Evolutionary conservation across 495 filamentous ascomycete genomes (phyloP).

Genomic region (Annulohypoxylon stygium): DNA sequence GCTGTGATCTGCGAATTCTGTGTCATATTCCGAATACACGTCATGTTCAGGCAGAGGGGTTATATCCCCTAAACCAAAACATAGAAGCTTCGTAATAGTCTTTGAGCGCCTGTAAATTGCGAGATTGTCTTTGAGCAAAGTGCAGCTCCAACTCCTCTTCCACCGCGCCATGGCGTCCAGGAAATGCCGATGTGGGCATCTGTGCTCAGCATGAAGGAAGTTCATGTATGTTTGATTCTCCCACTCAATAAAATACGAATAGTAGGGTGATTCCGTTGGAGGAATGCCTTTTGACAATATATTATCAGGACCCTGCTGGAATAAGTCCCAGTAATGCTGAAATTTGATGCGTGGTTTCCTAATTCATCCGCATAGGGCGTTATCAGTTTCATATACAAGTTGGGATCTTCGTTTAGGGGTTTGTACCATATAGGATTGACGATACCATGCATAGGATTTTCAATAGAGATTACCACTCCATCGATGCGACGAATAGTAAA

Average conservation of each 20-base stretch:
- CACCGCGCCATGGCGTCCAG: background rate
- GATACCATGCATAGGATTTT: constrained; percentile 16
- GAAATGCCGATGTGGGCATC: background rate
- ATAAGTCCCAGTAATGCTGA: constrained; percentile 20
- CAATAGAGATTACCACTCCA: constrained; percentile 2
- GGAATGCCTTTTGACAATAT: background rate
- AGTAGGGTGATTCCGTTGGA: constrained; percentile 13
- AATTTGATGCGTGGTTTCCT: constrained; percentile 25
- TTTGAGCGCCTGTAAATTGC: background rate
- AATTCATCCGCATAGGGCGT: background rate
- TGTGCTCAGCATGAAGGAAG: background rate
- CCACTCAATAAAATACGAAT: constrained; percentile 26
- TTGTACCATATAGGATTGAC: constrained; percentile 12
- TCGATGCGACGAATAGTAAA: constrained; percentile 32
- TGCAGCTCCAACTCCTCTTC: background rate
- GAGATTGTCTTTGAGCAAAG: constrained; percentile 12
- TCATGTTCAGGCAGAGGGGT: background rate
- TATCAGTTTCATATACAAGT: background rate
- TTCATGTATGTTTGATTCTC: constrained; percentile 7
- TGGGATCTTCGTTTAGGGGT: background rate
- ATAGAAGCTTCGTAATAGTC: constrained; percentile 22
- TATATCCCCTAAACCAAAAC: constrained; percentile 30
- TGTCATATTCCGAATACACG: background rate
- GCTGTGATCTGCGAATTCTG: background rate
- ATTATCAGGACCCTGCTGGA: background rate